Evolutionary conservation across 805 yeast genomes (phyloP).

Genomic region (Candida takata): DNA sequence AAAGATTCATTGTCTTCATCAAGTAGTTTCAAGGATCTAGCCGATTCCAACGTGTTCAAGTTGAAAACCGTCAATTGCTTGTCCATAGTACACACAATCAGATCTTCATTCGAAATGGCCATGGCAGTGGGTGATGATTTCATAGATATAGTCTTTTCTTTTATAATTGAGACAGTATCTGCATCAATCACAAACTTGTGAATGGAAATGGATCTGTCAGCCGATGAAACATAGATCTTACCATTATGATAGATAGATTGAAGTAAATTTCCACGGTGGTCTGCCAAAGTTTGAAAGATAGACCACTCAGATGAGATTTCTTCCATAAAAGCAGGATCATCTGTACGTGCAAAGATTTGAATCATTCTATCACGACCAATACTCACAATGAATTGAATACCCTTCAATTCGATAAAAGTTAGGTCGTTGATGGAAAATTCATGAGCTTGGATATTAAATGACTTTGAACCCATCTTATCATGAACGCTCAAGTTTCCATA

Average conservation of each 20-base stretch:
- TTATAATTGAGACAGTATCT: constrained; percentile 18
- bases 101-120: constrained; percentile 29
- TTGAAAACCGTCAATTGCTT: constrained; percentile 37
- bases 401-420: constrained; percentile 26
- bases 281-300: constrained; percentile 50
- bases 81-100: constrained; percentile 48
- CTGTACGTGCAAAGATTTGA: constrained; percentile 38
- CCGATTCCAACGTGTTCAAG: constrained; percentile 26
- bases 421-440: constrained; percentile 45
- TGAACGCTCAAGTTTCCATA: constrained; percentile 33
- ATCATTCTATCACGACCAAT: constrained; percentile 59
- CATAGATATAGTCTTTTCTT: constrained; percentile 42
- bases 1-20: constrained; percentile 38
- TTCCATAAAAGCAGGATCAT: constrained; percentile 4
- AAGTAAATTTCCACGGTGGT: constrained; percentile 48
- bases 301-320: constrained; percentile 35
- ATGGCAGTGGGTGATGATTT: constrained; percentile 46
- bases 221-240: constrained; percentile 45
- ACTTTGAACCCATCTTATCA: constrained; percentile 11
- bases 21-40: constrained; percentile 34
- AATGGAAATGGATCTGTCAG: constrained; percentile 54
- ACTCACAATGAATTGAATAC: constrained; percentile 31
- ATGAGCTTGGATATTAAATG: constrained; percentile 38
- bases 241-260: constrained; percentile 26
- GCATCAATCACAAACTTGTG: constrained; percentile 31